Percentiles rank a stretch among this genome's conserved stretches.
Evolutionary conservation across 1,284 basidiomycete genomes (phyloP).

Genomic region (Trichosporon sp.): DNA sequence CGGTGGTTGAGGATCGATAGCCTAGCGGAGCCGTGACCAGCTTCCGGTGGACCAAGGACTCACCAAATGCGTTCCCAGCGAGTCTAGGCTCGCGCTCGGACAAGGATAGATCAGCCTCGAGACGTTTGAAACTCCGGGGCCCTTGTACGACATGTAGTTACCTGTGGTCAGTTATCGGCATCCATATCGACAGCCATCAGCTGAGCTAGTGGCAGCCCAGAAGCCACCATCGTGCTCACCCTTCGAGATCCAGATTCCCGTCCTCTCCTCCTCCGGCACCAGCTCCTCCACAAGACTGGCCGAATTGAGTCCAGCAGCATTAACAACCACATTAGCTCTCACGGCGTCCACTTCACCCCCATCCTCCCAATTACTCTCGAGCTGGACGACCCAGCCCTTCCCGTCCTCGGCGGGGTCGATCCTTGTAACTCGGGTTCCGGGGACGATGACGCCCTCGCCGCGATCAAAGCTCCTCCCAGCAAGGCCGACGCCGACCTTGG

Average conservation of each 20-base stretch:
- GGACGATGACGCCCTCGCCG: constrained; percentile 63
- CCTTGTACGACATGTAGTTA: constrained; percentile 79
- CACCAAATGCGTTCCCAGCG: constrained; percentile 76
- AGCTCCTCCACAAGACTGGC: constrained; percentile 66
- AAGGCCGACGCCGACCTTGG: constrained; percentile 47
- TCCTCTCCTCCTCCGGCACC: constrained; percentile 54
- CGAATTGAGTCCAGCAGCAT: constrained; percentile 77
- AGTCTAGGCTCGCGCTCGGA: constrained; percentile 59
- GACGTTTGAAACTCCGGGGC: constrained; percentile 62
- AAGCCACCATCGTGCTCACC: constrained; percentile 50
- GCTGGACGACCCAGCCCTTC: constrained; percentile 56
- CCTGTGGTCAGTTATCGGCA: constrained; percentile 46
- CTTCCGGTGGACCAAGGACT: no score
- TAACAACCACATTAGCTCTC: constrained; percentile 78
- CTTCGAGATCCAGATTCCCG: constrained; percentile 68
- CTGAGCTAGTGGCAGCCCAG: no score
- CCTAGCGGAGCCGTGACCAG: no score
- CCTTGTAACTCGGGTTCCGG: constrained; percentile 79
- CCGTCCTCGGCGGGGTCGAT: constrained; percentile 57
- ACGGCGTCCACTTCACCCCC: constrained; percentile 58
- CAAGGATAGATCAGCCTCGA: constrained; percentile 82
- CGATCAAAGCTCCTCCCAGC: constrained; percentile 11
- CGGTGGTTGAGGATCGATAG: no score
- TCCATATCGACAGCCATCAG: no score
- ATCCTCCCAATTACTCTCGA: constrained; percentile 62